Percentiles rank a stretch among this genome's conserved stretches.
Evolutionary conservation across 1,284 basidiomycete genomes (phyloP).

Genomic region (Puccinia hordei): DNA sequence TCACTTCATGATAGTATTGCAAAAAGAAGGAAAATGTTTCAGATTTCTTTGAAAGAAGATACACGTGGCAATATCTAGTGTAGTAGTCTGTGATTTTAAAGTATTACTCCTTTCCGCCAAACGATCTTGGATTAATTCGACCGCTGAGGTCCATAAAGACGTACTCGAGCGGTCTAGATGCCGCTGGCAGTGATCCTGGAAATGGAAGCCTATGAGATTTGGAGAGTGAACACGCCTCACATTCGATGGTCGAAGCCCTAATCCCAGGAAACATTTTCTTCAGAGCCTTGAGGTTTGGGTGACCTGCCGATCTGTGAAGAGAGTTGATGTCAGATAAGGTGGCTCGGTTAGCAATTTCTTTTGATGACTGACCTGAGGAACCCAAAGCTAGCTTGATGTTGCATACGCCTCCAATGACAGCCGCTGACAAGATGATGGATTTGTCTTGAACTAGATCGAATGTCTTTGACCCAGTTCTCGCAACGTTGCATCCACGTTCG

Average conservation of each 20-base stretch:
- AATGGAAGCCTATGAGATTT: no score
- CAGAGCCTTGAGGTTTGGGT: not conserved
- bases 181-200: not conserved
- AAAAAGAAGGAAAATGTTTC: constrained; percentile 18
- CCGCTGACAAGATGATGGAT: not conserved
- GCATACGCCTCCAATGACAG: no score
- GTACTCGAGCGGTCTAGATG: no score
- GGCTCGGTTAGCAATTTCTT: not conserved
- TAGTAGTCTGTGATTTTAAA: constrained; percentile 12
- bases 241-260: no score
- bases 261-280: not conserved
- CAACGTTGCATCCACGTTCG: not conserved
- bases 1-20: no score
- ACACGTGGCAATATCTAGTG: not conserved
- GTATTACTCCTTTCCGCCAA: not conserved
- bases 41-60: not conserved
- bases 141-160: no score
- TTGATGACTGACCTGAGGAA: not conserved
- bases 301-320: no score
- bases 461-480: not conserved
- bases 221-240: no score
- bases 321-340: not conserved
- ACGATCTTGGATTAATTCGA: no score
- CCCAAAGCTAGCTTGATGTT: not conserved
- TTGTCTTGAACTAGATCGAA: not conserved